Evolutionary conservation across 2,329 filamentous ascomycete species (phyloP).

Genomic region (Microcyclosporella mali): DNA sequence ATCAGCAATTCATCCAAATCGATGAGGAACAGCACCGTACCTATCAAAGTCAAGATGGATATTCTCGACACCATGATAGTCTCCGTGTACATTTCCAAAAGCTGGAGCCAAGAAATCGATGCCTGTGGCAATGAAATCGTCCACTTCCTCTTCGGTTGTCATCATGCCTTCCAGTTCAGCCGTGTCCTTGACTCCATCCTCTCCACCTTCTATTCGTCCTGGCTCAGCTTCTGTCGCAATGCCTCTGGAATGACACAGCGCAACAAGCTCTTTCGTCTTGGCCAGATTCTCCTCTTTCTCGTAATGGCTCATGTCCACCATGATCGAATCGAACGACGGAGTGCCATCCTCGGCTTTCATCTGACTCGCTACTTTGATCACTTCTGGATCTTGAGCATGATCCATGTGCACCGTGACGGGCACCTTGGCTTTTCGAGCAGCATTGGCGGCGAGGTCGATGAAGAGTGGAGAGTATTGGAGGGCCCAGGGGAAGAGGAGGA

Average conservation of each 20-base stretch:
- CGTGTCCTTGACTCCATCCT: conserved; percentile 64
- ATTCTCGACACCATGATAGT: conserved; percentile 64
- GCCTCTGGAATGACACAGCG: conserved; percentile 57
- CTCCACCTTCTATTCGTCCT: conserved; percentile 64
- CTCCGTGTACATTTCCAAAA: conserved; percentile 71
- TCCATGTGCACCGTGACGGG: conserved; percentile 44
- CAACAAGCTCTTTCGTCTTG: conserved; percentile 56
- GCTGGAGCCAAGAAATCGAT: conserved; percentile 70
- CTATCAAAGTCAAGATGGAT: conserved; percentile 54
- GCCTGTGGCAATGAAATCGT: conserved; percentile 64
- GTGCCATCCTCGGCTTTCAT: conserved; percentile 32
- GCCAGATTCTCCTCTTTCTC: conserved; percentile 64
- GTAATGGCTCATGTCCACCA: conserved; percentile 72
- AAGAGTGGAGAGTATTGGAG: conserved; percentile 56
- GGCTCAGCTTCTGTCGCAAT: conserved; percentile 68
- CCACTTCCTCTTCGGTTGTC: conserved; percentile 63
- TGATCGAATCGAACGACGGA: conserved; percentile 61
- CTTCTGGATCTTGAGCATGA: conserved; percentile 40
- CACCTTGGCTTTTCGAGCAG: conserved; percentile 36
- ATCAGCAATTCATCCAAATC: not conserved
- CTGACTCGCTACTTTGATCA: conserved; percentile 24
- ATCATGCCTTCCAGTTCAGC: conserved; percentile 56
- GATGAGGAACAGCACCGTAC: conserved; percentile 7
- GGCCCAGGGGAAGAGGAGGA: conserved; percentile 70
- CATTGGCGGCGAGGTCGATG: conserved; percentile 42